Base-by-base conservation (phyloP, 2,329 filamentous ascomycete species). In the Clarireedia hainanense region DNA sequence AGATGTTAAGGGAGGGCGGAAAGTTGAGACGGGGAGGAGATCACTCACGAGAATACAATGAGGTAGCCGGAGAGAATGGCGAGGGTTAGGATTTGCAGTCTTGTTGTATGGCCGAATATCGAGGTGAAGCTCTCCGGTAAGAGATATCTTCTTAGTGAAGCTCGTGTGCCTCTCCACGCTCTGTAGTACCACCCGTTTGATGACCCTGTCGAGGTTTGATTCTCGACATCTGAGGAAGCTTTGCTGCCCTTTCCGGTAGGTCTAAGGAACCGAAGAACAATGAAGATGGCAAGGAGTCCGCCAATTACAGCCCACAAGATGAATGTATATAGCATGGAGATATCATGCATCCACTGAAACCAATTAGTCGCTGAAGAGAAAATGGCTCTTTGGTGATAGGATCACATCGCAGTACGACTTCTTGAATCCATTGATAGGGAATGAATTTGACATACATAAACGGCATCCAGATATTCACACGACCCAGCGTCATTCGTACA, bases 41-140 rank as follows among this genome's bases (percentile, higher is more conserved):
- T 60, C 4, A 60, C 64, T 58, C 50, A 87, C 67, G 78, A 80
- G 72, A 84, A 89, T 58, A 90, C 73, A 46, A 80, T 72, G 0
- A 91, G 73, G 64, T 91, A 91, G 2, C 65, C 77, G 1, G 75
- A 67, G 1, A 91, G 68, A 9, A 81, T 69, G 0, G 76, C 67
- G 2, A 90, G 73, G 27, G 87, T 74, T 23, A 82, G 63, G 3
- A 90, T 76, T 65, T 91, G 87, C 6, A 89, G 74, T 20, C 86
- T 77, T 0, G 84, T 88, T 1, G 84, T 83, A 58, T 81, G 76
- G 27, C 86, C 85, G 61, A 91, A 89, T 52, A 89, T 63, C 20
- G 69, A 63, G 17, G 76, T 72, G 2, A 77, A 69, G 3, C 77
- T 75, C 62, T 88, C 84, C 0, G 81, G 81, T 1, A 90, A 77